phyloP scores from a whole-genome alignment of 2,329 filamentous ascomycete species.

The Microdochium paspali region DNA sequence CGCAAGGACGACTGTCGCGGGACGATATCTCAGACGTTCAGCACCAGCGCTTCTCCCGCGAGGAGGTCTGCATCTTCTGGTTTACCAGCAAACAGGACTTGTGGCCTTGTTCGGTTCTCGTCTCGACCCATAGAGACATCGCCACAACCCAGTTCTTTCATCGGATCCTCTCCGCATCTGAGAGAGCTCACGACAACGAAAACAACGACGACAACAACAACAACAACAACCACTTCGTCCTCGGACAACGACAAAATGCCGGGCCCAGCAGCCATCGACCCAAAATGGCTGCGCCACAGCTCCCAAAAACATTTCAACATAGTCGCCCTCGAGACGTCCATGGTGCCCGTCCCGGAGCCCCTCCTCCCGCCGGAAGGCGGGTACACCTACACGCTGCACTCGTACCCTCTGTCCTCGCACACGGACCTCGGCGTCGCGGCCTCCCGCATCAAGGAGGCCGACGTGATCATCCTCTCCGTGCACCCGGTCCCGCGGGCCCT shows the following conservation, averaged over 20 bases:
- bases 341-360: conserved; percentile 16
- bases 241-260: neutral
- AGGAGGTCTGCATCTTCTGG: too few species aligned
- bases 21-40: too few species aligned
- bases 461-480: conserved; percentile 23
- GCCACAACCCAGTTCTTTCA: too few species aligned
- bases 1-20: too few species aligned
- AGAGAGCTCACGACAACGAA: neutral
- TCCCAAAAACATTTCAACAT: conserved; percentile 16
- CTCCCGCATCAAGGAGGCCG: conserved; percentile 23
- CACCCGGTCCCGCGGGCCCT: conserved; percentile 17
- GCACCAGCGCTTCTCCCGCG: too few species aligned
- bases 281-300: neutral
- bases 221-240: neutral
- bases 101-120: too few species aligned
- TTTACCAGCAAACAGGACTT: too few species aligned
- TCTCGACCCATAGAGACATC: too few species aligned
- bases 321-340: conserved; percentile 23
- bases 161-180: too few species aligned
- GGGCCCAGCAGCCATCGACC: neutral
- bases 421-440: conserved; percentile 13
- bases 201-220: neutral
- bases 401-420: conserved; percentile 15
- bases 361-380: conserved; percentile 15
- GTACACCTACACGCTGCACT: conserved; percentile 18